Base-by-base conservation (phyloP, 495 filamentous ascomycete genomes). In the Podospora conica region DNA sequence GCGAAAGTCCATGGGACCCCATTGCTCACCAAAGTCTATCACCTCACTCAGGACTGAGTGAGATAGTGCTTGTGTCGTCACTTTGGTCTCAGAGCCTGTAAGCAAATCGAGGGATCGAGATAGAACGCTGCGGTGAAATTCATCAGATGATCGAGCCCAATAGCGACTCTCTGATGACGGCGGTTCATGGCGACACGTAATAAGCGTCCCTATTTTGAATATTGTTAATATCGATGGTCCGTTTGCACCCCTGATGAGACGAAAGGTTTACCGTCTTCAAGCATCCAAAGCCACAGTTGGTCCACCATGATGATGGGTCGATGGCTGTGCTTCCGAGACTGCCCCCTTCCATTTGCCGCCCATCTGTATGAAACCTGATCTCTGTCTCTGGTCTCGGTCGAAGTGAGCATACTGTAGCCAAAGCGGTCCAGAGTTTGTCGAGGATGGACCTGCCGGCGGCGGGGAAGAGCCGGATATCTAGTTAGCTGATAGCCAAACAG, bases 251-350 rank as follows among this genome's bases (percentile, higher is more conserved):
- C 20, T 15, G 3, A 59, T 10, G 15, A 58, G 8, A 1, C 25
- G n/a, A 10, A 9, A 20, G 23, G 25, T 18, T 48, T 48, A 48
- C 57, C 57, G 20, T 59, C 27, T 10, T 11, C 22, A 3, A 59
- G 25, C n/a, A 59, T 29, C 57, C 57, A 59, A 20, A 59, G 27
- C 57, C 57, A 59, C 3, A 59, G 57, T 29, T 59, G 57, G n/a
- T 59, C 57, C 11, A 59, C 57, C 57, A 59, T 59, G 57, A 59
- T 59, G 10, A 59, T 9, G 12, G 57, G 57, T 4, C 57, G 22
- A 8, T 3, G 8, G n/a, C 40, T n/a, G 15, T n/a, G 18, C 40
- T n/a, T 48, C 40, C 40, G 15, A n/a, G 0, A 1, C 15, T 7
- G 33, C 15, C 5, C 15, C 15, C 18, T n/a, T 0, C 2, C 6